Conservation (phyloP, 208 protist genomes). For the Chromosphaera perkinsii region DNA sequence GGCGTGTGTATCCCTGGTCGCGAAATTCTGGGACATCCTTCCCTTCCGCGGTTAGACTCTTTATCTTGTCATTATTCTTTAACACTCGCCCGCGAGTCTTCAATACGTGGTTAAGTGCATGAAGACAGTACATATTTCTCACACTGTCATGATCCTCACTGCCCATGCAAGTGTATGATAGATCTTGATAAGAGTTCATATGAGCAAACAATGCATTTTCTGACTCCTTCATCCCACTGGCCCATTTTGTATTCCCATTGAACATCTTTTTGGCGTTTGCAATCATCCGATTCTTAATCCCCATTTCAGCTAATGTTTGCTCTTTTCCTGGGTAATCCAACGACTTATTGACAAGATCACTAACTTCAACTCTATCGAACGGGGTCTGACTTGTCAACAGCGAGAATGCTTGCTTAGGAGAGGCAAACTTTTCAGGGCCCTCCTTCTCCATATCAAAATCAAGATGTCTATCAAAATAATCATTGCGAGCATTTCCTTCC, state of each 20-base stretch:
- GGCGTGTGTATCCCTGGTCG: constrained; percentile 86
- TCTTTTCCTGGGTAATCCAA: too few relatives aligned
- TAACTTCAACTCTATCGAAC: too few relatives aligned
- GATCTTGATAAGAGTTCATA: constrained; percentile 40
- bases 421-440: neutral
- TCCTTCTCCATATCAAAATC: neutral
- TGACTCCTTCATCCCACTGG: neutral
- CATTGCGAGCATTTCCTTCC: neutral
- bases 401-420: constrained; percentile 17
- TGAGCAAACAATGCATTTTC: constrained; percentile 3
- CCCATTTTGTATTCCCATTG: neutral
- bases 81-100: constrained; percentile 27
- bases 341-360: too few relatives aligned
- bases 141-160: constrained; percentile 40
- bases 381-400: too few relatives aligned
- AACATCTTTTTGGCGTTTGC: constrained; percentile 15
- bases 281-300: constrained; percentile 7
- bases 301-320: constrained; percentile 1
- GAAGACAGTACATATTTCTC: constrained; percentile 36
- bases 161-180: constrained; percentile 37
- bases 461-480: constrained; percentile 12
- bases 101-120: constrained; percentile 52
- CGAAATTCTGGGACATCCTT: constrained; percentile 26
- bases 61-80: constrained; percentile 35
- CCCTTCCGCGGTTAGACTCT: constrained; percentile 8